Conservation (phyloP, 108 stramenopile species). For the Nitzschia palea region DNA sequence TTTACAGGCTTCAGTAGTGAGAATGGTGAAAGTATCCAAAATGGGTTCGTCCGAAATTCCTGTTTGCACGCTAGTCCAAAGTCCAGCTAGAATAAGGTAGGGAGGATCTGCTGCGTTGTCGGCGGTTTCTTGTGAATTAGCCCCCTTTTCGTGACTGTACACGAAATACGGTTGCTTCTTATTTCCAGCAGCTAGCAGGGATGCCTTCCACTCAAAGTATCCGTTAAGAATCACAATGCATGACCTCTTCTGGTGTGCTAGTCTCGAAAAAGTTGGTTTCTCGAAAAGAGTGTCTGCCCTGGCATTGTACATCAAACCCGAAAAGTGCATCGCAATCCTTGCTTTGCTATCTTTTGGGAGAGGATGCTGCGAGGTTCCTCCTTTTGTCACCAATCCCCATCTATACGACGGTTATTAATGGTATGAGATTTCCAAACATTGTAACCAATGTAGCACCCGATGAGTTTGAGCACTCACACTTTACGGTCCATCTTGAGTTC, state of each 20-base stretch:
- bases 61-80: constrained; percentile 62
- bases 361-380: constrained; percentile 48
- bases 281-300: constrained; percentile 70
- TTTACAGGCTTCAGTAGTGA: constrained; percentile 72
- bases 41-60: constrained; percentile 44
- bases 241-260: constrained; percentile 44
- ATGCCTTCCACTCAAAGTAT: constrained; percentile 82
- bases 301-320: constrained; percentile 78
- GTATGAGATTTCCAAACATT: background rate
- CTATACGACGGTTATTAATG: background rate
- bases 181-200: constrained; percentile 35
- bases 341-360: constrained; percentile 26
- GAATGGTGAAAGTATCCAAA: constrained; percentile 67
- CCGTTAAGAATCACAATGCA: constrained; percentile 81
- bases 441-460: background rate
- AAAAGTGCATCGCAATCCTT: constrained; percentile 55
- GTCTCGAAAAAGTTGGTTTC: constrained; percentile 62
- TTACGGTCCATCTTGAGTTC: constrained; percentile 31
- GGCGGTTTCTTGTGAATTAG: background rate
- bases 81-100: constrained; percentile 60
- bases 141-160: constrained; percentile 17
- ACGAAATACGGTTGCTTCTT: constrained; percentile 85
- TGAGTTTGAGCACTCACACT: constrained; percentile 6
- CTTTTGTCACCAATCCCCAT: constrained; percentile 77
- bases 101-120: background rate